Base-by-base conservation (phyloP, 805 yeast species). In the Crinitomyces ghanaensis region DNA sequence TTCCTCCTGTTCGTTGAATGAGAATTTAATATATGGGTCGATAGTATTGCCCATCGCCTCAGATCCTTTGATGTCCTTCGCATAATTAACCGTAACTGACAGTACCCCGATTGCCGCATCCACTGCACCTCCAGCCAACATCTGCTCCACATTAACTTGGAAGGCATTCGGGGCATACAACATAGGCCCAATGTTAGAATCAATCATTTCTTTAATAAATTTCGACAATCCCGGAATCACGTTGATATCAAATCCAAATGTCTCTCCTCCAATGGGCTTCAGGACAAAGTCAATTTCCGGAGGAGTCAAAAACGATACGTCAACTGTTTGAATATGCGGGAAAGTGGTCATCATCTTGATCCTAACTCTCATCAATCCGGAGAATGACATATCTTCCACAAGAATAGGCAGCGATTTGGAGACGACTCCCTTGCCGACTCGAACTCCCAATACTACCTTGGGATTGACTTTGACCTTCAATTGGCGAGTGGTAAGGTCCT, bases 321-420 rank as follows among this genome's bases (percentile, higher is more conserved):
- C 86, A 15, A 85, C 76, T 1, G 95, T 86, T 55, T 91, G 93
- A 40, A 91, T 66, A 59, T 91, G 97, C 3, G 99, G 99, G 58
- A 80, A 85, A 6, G 82, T 67, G 3, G 84, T 57, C 79, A 83
- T 88, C 77, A 91, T 76, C 65, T 85, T 80, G 53, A 93, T 57
- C 50, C 96, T 68, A 33, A 91, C 73, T 56, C 97, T 72, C 30
- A 77, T 70, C 40, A 72, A 63, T 8, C 81, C 84, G 38, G 63
- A 68, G 54, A 88, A 80, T 0, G 95, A 70, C 54, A 83, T 72
- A 45, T 82, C 78, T 30, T 85, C 77, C 11, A 91, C 79, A 20
- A 75, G 63, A 20, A 91, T 71, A 2, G 96, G 95, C 33, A 91
- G 47, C 1, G 81, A 68, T 40, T 56, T 60, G 31, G 63, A 53